Base-by-base conservation (phyloP, 2,329 filamentous ascomycete genomes). In the Podosphaera aphanis region DNA sequence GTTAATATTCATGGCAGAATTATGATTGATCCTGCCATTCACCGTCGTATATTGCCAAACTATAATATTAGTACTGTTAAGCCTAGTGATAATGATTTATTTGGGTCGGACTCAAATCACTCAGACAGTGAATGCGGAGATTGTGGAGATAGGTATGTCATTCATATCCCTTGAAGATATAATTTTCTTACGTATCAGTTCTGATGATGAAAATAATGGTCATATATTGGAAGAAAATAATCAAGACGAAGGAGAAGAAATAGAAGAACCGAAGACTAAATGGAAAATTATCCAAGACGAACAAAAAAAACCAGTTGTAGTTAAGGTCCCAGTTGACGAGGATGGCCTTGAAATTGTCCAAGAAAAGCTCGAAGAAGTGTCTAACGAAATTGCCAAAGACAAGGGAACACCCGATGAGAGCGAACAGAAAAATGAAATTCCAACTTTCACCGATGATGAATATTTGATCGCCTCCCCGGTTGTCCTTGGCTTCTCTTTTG, bases 1-100 rank as follows among this genome's bases (percentile, higher is more conserved):
- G 78, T 92, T 61, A 84, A 84, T 56, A 79, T 93, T 59, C 83
- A 85, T 50, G 81, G 84, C 16, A 77, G 86, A 25, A 71, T 93
- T 50, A 93, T 93, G 84, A 68, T 93, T 20, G 86, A 93, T 56
- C 75, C 83, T 0, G 75, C 75, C 2, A 82, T 81, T 37, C 85
- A 92, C 62, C 74, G 83, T 7, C 74, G 83, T 29, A 82, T 88
- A 59, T 83, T 90, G 52, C 82, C 85, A 1, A 93, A 93, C 58
- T 93, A 93, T 53, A 73, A 72, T 0, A 73, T 88, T 53, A 83
- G 79, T 19, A 68, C 72, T 1, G 76, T 93, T 46, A 77, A 79
- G 43, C 73, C 80, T 0, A 79, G 81, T 53, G 78, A 85, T 48
- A 69, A 74, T 21, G 73, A 80, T 53, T 60, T 74, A 1, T 55